Evolutionary conservation across 2,329 filamentous ascomycete species (phyloP), one percentile per base, ranked within the genome.

Genomic region (Ophiostoma pallidulum): DNA sequence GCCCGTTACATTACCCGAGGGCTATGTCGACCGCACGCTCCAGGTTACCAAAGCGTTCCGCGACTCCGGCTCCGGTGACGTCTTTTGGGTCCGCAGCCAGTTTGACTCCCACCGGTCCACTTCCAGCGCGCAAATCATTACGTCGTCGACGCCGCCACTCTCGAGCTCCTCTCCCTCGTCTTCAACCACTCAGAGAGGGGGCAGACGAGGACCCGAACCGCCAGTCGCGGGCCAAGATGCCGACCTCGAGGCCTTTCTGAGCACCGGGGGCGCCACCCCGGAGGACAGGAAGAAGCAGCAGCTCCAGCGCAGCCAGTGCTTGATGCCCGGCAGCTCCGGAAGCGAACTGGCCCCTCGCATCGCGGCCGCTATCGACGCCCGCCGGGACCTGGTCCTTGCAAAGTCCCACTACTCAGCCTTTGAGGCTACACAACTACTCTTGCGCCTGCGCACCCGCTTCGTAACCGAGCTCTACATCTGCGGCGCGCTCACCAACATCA

Each of bases 331-430:
- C 33, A 68, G 73, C 2, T 49, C 58, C 5, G 77, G 75, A 8
- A 64, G 65, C 18, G 68, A 72, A 46, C 64, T 78, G 31, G 64
- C 69, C 0, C 57, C 65, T 2, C 56, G 58, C 1, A 61, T 77
- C n/a, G 61, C 66, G 48, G 60, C 63, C 6, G 64, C 60, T 32
- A 62, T 71, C 56, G 78, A 61, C 60, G 69, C 55, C 62, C 62
- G 47, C 8, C 50, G 62, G 36, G 79, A 83, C 52, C 59, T 73
- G 37, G 60, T 69, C 39, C 62, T 80, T 47, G 68, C 73, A 45
- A 97, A 95, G 64, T 80, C 80, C 5, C 78, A 87, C 56, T 97
- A 97, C 64, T 97, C 92, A 4, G 90, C 90, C 13, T 90, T 97
- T 60, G 77, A 80, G 45, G 79, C 78, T 8, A 86, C 83, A 0